phyloP scores from a whole-genome alignment of 2,329 filamentous ascomycete genomes.

The Dactylellina sp. region DNA sequence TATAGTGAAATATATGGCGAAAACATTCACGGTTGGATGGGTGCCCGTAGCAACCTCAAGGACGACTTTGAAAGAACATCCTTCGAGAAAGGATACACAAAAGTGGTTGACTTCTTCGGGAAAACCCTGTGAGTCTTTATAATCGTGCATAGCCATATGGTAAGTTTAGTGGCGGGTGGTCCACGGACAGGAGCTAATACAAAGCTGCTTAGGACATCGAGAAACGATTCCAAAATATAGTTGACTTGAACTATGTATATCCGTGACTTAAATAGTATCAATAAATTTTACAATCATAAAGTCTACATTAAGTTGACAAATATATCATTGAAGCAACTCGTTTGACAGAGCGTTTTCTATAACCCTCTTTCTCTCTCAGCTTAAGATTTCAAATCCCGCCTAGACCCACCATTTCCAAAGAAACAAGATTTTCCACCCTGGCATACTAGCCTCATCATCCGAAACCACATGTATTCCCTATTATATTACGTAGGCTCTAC shows the following conservation, averaged over 20 bases:
- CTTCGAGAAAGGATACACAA: conserved; percentile 38
- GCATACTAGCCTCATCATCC: too few relatives aligned
- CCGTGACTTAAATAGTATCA: too few relatives aligned
- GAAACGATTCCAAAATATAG: neutral
- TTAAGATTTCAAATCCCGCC: too few relatives aligned
- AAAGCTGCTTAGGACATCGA: neutral
- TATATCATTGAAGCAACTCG: too few relatives aligned
- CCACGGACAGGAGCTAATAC: conserved; percentile 32
- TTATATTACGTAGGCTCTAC: too few relatives aligned
- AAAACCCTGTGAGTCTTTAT: conserved; percentile 33
- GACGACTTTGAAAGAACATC: conserved; percentile 23
- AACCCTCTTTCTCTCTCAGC: too few relatives aligned
- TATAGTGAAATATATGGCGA: conserved; percentile 24
- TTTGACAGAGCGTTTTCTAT: too few relatives aligned
- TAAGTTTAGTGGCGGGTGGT: neutral
- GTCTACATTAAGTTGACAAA: too few relatives aligned
- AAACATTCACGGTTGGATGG: conserved; percentile 50
- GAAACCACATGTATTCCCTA: too few relatives aligned
- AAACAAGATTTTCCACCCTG: too few relatives aligned
- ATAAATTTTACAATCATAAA: too few relatives aligned
- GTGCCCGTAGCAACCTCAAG: conserved; percentile 45
- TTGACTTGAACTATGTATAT: neutral
- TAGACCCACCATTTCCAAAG: too few relatives aligned
- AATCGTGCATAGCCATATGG: neutral
- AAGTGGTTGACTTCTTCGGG: conserved; percentile 52